Conservation (phyloP, 345 rosid genomes). For the Erodium maritimum region DNA sequence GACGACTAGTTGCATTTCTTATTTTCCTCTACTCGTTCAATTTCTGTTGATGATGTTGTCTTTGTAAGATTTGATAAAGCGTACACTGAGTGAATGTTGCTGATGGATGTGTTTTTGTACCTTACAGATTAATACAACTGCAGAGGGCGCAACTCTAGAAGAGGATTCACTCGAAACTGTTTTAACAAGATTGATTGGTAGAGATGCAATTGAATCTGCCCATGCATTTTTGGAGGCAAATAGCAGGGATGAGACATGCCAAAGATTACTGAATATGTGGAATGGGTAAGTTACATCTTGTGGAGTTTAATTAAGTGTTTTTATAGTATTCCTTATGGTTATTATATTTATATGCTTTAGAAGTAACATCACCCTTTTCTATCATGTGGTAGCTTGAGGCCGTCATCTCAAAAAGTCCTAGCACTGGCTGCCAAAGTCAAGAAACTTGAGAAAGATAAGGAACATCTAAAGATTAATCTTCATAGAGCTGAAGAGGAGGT, state of each 20-base stretch:
- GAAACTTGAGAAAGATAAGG: slow-evolving; percentile 36
- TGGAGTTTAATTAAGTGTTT: too few species aligned
- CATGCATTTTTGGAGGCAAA: slow-evolving; percentile 44
- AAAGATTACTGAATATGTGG: slow-evolving; percentile 37
- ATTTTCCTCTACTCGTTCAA: too few species aligned
- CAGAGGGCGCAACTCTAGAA: slow-evolving; percentile 20
- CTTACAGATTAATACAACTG: slow-evolving; percentile 22
- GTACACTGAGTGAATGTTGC: slow-evolving; percentile 1
- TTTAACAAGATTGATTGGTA: slow-evolving; percentile 20
- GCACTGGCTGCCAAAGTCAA: slow-evolving; percentile 34
- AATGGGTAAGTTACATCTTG: slow-evolving; percentile 19
- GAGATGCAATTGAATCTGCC: slow-evolving; percentile 29
- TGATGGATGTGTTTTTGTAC: slow-evolving; percentile 1
- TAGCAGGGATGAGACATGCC: slow-evolving; percentile 27
- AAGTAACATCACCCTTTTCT: too few species aligned
- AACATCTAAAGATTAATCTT: slow-evolving; percentile 44
- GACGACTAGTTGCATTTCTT: too few species aligned
- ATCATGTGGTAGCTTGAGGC: slow-evolving; percentile 32
- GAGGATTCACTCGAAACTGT: slow-evolving; percentile 35
- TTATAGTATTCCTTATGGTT: too few species aligned
- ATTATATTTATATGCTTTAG: too few species aligned
- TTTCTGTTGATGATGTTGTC: background rate
- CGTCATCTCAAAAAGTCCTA: slow-evolving; percentile 30
- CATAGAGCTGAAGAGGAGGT: slow-evolving; percentile 63
- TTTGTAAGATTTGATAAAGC: background rate